Percentiles rank a stretch among this genome's conserved stretches.
Conservation (phyloP, 2,329 filamentous ascomycete species). For the Mycosphaerella sp. region DNA sequence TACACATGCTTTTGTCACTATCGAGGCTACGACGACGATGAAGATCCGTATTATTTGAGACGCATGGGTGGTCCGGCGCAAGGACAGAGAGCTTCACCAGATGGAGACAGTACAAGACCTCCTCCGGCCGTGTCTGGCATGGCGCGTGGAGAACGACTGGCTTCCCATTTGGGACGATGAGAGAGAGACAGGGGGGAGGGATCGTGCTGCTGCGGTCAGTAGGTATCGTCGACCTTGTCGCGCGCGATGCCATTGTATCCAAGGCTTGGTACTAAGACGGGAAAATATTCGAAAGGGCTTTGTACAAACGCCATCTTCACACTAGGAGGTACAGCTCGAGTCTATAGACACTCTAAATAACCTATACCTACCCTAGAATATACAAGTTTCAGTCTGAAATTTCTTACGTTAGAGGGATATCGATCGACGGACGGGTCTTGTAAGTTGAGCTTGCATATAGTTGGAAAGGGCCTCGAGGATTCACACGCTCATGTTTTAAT, state of each 20-base stretch:
- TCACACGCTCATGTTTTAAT: no score
- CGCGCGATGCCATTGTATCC: background rate
- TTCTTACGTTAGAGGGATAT: no score
- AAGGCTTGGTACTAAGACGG: background rate
- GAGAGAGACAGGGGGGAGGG: no score
- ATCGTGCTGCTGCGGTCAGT: background rate
- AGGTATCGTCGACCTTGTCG: background rate
- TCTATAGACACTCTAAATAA: no score
- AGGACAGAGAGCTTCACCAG: background rate
- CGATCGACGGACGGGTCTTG: no score
- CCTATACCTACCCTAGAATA: no score
- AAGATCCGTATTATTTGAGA: constrained; percentile 17
- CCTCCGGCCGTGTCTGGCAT: background rate
- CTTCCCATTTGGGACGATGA: background rate
- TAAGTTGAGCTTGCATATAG: no score
- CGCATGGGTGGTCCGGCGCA: constrained; percentile 9
- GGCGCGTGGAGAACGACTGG: background rate
- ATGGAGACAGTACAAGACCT: background rate
- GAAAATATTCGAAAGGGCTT: no score
- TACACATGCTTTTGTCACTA: constrained; percentile 29
- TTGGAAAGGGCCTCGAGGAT: no score
- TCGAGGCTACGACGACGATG: constrained; percentile 21
- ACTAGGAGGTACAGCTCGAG: no score
- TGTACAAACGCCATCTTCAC: no score
- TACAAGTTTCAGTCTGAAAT: no score